Conservation (phyloP, 2,329 filamentous ascomycete genomes). For the Westerdykella aurantiaca region DNA sequence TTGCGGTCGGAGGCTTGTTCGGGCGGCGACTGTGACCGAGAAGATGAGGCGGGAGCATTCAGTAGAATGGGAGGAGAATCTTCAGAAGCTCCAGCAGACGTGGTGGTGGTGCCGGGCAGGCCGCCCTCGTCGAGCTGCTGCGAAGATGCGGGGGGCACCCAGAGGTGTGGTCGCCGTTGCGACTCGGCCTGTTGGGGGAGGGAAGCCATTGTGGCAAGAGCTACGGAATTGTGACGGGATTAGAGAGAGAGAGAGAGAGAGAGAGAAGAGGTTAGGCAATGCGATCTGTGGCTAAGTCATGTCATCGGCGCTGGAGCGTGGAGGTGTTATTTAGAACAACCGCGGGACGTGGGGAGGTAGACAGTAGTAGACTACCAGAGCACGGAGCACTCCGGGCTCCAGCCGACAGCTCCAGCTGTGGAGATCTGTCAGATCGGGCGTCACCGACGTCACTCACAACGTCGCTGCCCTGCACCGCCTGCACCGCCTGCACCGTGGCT, state of each 20-base stretch:
- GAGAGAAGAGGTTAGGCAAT: neutral
- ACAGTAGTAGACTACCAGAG: too few species aligned
- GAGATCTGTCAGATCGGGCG: too few species aligned
- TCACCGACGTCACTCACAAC: too few species aligned
- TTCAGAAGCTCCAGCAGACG: neutral
- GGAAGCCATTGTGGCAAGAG: conserved; percentile 35
- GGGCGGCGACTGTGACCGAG: neutral
- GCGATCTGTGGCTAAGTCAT: too few species aligned
- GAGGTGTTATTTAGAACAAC: too few species aligned
- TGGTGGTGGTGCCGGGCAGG: neutral
- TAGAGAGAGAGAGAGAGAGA: neutral
- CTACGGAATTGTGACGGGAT: neutral
- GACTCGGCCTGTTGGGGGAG: conserved; percentile 36
- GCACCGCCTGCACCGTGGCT: too few species aligned
- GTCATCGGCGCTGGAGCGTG: too few species aligned
- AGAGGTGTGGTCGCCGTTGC: conserved; percentile 27
- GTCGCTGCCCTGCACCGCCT: too few species aligned
- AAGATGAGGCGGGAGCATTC: neutral
- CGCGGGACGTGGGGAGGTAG: too few species aligned
- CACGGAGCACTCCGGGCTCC: too few species aligned
- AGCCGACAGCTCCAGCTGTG: too few species aligned
- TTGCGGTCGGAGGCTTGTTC: neutral
- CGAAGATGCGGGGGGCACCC: neutral
- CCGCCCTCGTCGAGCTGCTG: neutral
- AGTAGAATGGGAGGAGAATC: neutral